Base-by-base conservation (phyloP, 805 yeast genomes). In the Zygosaccharomyces bailii region DNA sequence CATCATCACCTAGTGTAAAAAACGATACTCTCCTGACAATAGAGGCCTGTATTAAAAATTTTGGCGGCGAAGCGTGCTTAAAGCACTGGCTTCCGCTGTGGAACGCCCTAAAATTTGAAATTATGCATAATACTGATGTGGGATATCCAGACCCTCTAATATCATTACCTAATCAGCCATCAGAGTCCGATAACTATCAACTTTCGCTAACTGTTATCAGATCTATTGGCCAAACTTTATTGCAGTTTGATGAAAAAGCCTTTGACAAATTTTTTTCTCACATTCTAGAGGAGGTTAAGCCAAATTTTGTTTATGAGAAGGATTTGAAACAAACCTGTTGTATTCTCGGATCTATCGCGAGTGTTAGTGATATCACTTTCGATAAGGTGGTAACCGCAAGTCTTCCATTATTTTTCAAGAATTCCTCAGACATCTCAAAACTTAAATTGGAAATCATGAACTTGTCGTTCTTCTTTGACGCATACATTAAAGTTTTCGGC, bases 91-190 rank as follows among this genome's bases (percentile, higher is more conserved):
- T 75, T 5, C 75, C 82, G 1, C 59, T 91, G 4, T 93, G 96
- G 96, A 84, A 86, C 54, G 86, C 96, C 0, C 68, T 91, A 42
- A 91, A 91, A 61, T 89, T 79, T 61, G 96, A 91, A 63, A 74
- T 91, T n/a, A 68, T 91, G 45, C 96, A 91, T 61, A 82, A 82
- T 33, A 86, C 84, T n/a, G 78, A 73, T 16, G 76, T 71, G 23
- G 69, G 64, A 10, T 55, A 55, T 20, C 39, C 54, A 8, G 43
- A 41, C 21, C 49, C 48, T 2, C 13, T 45, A 8, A 20, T 35
- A 10, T 29, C 23, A 11, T 16, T 43, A 3, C 18, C 38, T 9
- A 20, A 32, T 34, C 71, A 67, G 37, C 64, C 67, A n/a, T 60
- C 66, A 25, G 69, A 73, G 1, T 59, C 72, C 24, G 61, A 60